phyloP scores from a whole-genome alignment of 83 land plant species.

The Diphasiastrum complanatum region DNA sequence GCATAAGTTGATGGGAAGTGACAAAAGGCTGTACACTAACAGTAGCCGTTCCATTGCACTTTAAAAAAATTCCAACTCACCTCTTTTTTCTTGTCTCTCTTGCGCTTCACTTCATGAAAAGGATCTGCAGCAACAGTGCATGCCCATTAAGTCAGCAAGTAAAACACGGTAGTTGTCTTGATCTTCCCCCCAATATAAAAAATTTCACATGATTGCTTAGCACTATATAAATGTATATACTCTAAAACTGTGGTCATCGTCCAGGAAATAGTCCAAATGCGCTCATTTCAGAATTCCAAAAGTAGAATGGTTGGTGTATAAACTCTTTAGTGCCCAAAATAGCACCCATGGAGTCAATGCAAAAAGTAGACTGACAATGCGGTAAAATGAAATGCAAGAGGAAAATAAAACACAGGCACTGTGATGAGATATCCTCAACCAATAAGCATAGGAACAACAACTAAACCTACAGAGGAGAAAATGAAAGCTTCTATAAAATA shows the following conservation, averaged over 20 bases:
- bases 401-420: too few relatives aligned
- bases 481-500: too few relatives aligned
- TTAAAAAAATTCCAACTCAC: slow-evolving; percentile 15
- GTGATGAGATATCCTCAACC: too few relatives aligned
- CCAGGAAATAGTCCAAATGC: too few relatives aligned
- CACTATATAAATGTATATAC: too few relatives aligned
- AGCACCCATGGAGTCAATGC: too few relatives aligned
- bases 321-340: too few relatives aligned
- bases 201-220: not conserved
- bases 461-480: not conserved
- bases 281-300: too few relatives aligned
- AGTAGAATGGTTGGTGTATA: too few relatives aligned
- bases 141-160: not conserved
- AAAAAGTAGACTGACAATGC: too few relatives aligned
- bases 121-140: slow-evolving; percentile 28
- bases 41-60: not conserved
- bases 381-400: too few relatives aligned
- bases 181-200: slow-evolving; percentile 13
- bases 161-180: not conserved
- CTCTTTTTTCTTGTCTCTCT: slow-evolving; percentile 37
- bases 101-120: slow-evolving; percentile 41
- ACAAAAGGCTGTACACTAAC: not conserved
- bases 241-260: too few relatives aligned
- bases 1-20: not conserved
- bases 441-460: not conserved